Conservation (phyloP, 2,329 filamentous ascomycete species). For the Diaporthe helianthi region DNA sequence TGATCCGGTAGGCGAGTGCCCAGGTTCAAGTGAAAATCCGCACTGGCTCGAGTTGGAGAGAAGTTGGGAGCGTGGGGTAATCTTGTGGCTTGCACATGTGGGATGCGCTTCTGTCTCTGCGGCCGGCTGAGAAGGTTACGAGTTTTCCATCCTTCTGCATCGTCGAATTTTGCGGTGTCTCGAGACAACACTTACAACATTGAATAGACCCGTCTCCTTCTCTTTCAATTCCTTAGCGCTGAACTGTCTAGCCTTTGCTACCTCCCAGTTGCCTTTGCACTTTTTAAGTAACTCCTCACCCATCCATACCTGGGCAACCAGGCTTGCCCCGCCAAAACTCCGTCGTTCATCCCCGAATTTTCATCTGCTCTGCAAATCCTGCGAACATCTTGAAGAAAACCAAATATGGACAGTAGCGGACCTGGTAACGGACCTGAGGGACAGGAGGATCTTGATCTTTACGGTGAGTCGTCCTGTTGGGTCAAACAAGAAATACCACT, state of each 20-base stretch:
- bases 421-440: conserved; percentile 36
- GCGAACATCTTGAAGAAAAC: not conserved
- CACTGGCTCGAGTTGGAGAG: conserved; percentile 16
- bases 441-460: conserved; percentile 64
- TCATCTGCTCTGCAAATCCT: conserved; percentile 1
- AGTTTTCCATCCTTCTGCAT: conserved; percentile 16
- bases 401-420: conserved; percentile 39
- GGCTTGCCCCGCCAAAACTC: conserved; percentile 31
- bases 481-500: not conserved
- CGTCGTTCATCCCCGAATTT: not conserved
- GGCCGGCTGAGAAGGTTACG: conserved; percentile 9
- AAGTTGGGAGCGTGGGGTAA: conserved; percentile 26
- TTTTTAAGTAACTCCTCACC: not conserved
- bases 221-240: not conserved
- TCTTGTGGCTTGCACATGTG: conserved; percentile 15
- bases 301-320: not conserved
- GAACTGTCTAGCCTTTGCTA: not conserved
- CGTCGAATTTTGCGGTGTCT: conserved; percentile 4
- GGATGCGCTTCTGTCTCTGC: conserved; percentile 9
- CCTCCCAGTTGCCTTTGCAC: not conserved
- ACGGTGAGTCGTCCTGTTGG: conserved; percentile 47
- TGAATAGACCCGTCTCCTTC: not conserved
- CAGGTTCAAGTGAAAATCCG: not conserved
- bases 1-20: not conserved
- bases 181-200: not conserved